Conservation (phyloP, 2,329 filamentous ascomycete genomes). For the Amesomyces nigricolor region DNA sequence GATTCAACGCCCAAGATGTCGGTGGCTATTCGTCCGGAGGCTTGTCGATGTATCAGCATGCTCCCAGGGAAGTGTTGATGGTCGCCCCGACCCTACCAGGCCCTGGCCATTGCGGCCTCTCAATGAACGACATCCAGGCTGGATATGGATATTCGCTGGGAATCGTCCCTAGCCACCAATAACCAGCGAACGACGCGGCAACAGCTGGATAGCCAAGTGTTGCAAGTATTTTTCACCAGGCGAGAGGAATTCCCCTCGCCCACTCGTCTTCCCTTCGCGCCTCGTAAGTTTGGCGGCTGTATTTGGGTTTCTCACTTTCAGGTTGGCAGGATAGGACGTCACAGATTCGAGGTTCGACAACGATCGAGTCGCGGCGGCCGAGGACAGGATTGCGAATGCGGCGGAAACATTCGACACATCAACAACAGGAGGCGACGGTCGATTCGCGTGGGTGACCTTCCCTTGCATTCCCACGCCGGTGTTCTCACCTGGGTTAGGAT, state of each 20-base stretch:
- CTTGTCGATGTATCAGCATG: conserved; percentile 2
- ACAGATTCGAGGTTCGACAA: background rate
- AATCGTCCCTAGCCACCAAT: background rate
- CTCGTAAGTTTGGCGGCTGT: background rate
- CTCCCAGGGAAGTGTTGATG: background rate
- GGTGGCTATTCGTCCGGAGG: conserved; percentile 7
- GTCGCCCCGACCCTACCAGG: background rate
- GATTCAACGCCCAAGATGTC: background rate
- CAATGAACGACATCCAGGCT: background rate
- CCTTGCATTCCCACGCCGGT: background rate
- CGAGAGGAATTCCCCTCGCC: too few species aligned
- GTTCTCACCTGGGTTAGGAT: background rate
- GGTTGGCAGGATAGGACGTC: background rate
- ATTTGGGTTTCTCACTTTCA: background rate
- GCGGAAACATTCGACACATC: background rate
- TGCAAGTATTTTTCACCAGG: too few species aligned
- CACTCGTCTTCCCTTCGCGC: background rate
- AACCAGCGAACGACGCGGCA: background rate
- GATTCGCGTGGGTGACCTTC: background rate
- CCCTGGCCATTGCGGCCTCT: background rate
- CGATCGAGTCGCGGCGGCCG: background rate
- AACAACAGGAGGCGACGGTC: background rate
- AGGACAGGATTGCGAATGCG: too few species aligned
- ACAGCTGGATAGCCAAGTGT: too few species aligned
- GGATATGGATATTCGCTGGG: conserved; percentile 6